These are phyloP conservation scores for Globisporangium echinulatum DNA, from an alignment of 352 stramenopile genomes.

Conservation along the genomic window DNA sequence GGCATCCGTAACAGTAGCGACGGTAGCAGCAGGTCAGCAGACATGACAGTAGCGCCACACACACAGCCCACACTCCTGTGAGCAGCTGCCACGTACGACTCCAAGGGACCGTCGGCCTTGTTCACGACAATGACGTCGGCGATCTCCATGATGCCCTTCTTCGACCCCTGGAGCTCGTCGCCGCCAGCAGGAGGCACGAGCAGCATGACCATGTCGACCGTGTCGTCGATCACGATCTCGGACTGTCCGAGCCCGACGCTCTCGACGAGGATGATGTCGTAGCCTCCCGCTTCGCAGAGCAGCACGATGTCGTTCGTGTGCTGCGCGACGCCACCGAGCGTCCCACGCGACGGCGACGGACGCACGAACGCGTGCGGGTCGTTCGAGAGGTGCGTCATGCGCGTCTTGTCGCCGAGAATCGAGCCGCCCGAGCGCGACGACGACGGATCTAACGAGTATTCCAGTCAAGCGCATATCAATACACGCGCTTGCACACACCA, in stretches of 20 bases:
- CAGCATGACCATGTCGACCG: conserved; percentile 95
- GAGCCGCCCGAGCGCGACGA: conserved; percentile 92
- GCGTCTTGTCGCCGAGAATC: conserved; percentile 98
- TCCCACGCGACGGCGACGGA: conserved; percentile 86
- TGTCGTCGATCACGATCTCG: conserved; percentile 96
- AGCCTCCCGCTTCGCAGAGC: conserved; percentile 91
- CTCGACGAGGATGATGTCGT: conserved; percentile 96
- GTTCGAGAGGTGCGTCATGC: conserved; percentile 93
- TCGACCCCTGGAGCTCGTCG: conserved; percentile 96
- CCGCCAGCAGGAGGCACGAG: conserved; percentile 93
- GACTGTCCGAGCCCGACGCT: conserved; percentile 97
- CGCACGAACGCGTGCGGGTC: conserved; percentile 91
- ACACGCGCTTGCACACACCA: no score
- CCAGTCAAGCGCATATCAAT: no score
- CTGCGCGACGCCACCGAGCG: conserved; percentile 65
- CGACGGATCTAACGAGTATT: conserved; percentile 82
- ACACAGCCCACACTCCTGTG: background rate
- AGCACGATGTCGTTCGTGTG: conserved; percentile 91
- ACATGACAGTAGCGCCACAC: background rate
- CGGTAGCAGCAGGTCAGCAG: background rate
- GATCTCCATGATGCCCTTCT: conserved; percentile 99
- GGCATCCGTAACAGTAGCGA: background rate
- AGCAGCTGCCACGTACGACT: conserved; percentile 22
- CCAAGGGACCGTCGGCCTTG: conserved; percentile 93
- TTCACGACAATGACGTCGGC: conserved; percentile 97